Evolutionary conservation across 441 rosid genomes (phyloP).

Genomic region (Metrosideros polymorpha): DNA sequence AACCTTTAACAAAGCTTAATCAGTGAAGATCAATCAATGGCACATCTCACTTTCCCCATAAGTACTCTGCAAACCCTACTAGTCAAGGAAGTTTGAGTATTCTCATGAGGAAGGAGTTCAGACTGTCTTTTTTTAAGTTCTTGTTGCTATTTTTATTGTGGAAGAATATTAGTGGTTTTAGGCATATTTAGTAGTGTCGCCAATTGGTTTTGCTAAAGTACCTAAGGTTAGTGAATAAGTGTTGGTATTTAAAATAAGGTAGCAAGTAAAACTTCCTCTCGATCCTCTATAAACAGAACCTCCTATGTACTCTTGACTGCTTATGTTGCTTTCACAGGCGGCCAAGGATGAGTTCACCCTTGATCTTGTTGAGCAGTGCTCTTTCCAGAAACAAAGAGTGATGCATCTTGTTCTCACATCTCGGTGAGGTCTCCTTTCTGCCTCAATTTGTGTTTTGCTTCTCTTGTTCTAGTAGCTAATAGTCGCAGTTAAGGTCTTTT

Average conservation of each 20-base stretch:
- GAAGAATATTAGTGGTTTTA: not conserved
- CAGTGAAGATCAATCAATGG: not conserved
- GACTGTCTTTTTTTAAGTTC: not conserved
- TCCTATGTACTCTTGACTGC: not conserved
- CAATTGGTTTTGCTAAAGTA: not conserved
- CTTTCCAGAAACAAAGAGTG: slow-evolving; percentile 91
- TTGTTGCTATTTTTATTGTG: not conserved
- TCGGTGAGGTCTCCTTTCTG: slow-evolving; percentile 33
- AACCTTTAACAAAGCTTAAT: not conserved
- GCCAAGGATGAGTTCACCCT: slow-evolving; percentile 89
- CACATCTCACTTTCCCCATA: not conserved
- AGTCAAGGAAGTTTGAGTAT: not conserved
- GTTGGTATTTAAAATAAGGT: not conserved
- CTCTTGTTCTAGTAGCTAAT: not conserved
- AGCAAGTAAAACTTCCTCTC: not conserved
- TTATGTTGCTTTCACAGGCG: slow-evolving; percentile 33
- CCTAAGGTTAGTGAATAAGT: not conserved
- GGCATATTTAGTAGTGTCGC: not conserved
- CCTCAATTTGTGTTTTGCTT: not conserved
- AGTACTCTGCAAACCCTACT: not conserved
- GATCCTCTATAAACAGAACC: not conserved
- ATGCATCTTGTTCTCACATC: slow-evolving; percentile 95
- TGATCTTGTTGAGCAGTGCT: slow-evolving; percentile 98
- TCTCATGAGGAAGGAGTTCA: not conserved
- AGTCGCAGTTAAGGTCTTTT: not conserved